Evolutionary conservation across 768 basidiomycete species (phyloP), one percentile per base, ranked within the genome.

Genomic region (Suillus decipiens): DNA sequence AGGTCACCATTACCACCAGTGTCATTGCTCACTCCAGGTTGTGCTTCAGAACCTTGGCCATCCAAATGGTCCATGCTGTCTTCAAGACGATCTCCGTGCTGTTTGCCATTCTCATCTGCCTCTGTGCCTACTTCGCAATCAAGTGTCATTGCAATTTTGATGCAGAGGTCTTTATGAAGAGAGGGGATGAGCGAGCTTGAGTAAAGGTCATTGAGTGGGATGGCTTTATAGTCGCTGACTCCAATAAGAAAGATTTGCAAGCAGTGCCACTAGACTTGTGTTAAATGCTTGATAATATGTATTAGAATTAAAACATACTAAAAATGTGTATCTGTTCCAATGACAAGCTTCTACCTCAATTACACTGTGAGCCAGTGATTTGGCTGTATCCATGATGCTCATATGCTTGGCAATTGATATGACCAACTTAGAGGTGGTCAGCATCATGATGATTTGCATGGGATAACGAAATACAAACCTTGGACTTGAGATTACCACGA

Each of bases 321-420:
- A 47, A 33, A 63, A 63, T 1, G 61, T 17, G 10, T 59, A 45
- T 36, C 61, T 45, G 15, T 41, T 63, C 61, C 61, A 63, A 42
- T 63, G 61, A 33, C 55, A 4, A 42, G 56, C 39, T 19, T 63
- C 55, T 1, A 63, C 55, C 55, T 63, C 61, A 56, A 63, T 63
- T 34, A 57, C 14, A 7, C 24, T 33, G 14, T 41, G 19, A 24
- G 60, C 41, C 3, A 53, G 34, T 14, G 42, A 39, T 15, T 62
- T 57, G 4, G 57, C 19, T 4, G 42, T 37, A 5, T 63, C 62
- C 36, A 63, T 58, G 14, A 63, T 59, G 28, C 47, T 63, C 55
- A 43, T 41, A 9, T 37, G 33, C 24, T 47, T 64, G 43, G 5
- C 9, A 2, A 57, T 11, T 3, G 31, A 62, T 12, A 7, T 1